These are phyloP conservation scores for Murraya paniculata DNA, from an alignment of 345 rosid species.

Conservation along the genomic window DNA sequence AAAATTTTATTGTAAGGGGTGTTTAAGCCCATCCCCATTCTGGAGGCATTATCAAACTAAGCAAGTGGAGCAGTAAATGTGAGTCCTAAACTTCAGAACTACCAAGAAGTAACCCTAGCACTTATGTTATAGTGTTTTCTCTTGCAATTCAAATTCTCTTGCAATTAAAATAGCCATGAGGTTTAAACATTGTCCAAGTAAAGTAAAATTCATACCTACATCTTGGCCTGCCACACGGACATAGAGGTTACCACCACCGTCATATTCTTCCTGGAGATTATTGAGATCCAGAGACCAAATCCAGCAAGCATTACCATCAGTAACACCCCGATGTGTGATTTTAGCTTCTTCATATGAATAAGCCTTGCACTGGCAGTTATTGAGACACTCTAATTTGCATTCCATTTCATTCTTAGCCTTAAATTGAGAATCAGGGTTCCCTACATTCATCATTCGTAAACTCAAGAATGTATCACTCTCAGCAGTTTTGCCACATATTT, in stretches of 20 bases:
- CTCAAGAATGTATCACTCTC: constrained; percentile 39
- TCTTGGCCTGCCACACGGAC: constrained; percentile 45
- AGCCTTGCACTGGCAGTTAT: constrained; percentile 57
- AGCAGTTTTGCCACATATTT: constrained; percentile 34
- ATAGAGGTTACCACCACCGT: constrained; percentile 34
- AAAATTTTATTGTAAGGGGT: not conserved
- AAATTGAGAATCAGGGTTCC: constrained; percentile 42
- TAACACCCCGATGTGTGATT: constrained; percentile 5
- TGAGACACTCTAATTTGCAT: constrained; percentile 52
- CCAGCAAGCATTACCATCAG: constrained; percentile 38
- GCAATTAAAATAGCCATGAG: constrained; percentile 2
- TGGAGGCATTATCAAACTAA: not conserved
- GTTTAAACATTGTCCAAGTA: not conserved
- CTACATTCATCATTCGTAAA: constrained; percentile 50
- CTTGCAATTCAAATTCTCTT: not conserved
- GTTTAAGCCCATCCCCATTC: not conserved
- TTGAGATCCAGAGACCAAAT: constrained; percentile 57
- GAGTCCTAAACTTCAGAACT: not conserved
- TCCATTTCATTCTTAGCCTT: constrained; percentile 31
- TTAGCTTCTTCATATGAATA: constrained; percentile 43
- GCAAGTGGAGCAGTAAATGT: not conserved
- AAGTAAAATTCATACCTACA: constrained; percentile 33
- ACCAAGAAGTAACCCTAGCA: not conserved
- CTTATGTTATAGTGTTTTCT: not conserved
- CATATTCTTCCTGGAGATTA: constrained; percentile 47